These are phyloP conservation scores for Rhizophora mangle DNA, from an alignment of 345 rosid species.

Conservation along the genomic window DNA sequence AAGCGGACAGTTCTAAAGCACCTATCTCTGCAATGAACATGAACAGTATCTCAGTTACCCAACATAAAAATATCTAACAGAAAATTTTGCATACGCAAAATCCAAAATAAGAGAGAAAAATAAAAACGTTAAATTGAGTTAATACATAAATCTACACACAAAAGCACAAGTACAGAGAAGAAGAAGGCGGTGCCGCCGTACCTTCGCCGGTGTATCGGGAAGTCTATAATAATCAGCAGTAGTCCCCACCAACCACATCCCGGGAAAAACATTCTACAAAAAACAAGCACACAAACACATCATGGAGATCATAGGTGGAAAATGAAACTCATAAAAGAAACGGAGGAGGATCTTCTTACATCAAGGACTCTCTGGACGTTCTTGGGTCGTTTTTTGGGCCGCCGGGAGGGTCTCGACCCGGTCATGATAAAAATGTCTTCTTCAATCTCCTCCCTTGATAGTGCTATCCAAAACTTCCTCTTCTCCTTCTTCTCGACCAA, in stretches of 20 bases:
- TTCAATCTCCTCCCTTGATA: slow-evolving; percentile 84
- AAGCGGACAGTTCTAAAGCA: slow-evolving; percentile 7
- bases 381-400: slow-evolving; percentile 76
- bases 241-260: slow-evolving; percentile 74
- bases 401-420: slow-evolving; percentile 71
- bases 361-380: slow-evolving; percentile 72
- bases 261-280: slow-evolving; percentile 47
- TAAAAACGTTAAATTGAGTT: background rate
- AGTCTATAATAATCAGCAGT: slow-evolving; percentile 68
- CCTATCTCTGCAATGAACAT: slow-evolving; percentile 32
- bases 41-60: background rate
- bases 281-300: background rate
- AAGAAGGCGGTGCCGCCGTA: slow-evolving; percentile 6
- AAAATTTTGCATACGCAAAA: background rate
- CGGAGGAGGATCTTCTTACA: slow-evolving; percentile 35
- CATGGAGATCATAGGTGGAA: background rate
- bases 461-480: slow-evolving; percentile 64
- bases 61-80: too few species aligned
- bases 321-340: background rate
- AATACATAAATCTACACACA: background rate
- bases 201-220: slow-evolving; percentile 60
- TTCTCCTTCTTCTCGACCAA: slow-evolving; percentile 31
- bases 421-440: slow-evolving; percentile 87
- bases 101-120: background rate
- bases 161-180: too few species aligned